Percentiles rank a stretch among this genome's conserved stretches.
These are phyloP conservation scores for Agapanthus africanus DNA, from an alignment of 106 monocot species.

Conservation along the genomic window DNA sequence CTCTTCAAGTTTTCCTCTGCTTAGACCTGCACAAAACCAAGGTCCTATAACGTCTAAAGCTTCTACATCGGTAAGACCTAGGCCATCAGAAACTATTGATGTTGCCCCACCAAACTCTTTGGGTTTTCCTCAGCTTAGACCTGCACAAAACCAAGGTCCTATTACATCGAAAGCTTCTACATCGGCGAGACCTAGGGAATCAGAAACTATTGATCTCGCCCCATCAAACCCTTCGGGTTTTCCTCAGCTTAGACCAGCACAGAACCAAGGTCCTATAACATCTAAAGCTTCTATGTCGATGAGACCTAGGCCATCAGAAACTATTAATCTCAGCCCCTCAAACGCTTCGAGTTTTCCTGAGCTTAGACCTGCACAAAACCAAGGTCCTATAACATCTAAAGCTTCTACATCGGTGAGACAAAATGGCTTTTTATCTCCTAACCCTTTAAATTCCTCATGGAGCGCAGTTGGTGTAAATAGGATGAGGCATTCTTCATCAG, in stretches of 20 bases:
- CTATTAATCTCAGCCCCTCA: conserved; percentile 4
- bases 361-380: conserved; percentile 6
- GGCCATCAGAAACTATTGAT: too few species aligned
- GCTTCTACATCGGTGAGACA: conserved; percentile 18
- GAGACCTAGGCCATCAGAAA: neutral
- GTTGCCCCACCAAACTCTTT: too few species aligned
- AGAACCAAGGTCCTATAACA: neutral
- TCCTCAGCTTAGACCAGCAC: conserved; percentile 9
- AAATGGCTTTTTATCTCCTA: conserved; percentile 24
- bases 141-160: neutral
- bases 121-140: conserved; percentile 6
- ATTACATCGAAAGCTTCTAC: too few species aligned
- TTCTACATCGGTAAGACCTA: too few species aligned
- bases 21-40: neutral
- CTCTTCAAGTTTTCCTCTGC: conserved; percentile 13
- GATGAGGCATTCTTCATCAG: conserved; percentile 63
- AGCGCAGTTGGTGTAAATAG: conserved; percentile 15
- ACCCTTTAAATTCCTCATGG: conserved; percentile 25
- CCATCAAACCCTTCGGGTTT: neutral
- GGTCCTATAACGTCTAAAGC: too few species aligned
- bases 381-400: neutral
- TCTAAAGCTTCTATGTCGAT: neutral
- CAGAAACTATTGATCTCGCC: neutral
- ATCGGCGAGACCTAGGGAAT: too few species aligned
- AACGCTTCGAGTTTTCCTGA: conserved; percentile 14